A percentile compares a stretch with the other conserved stretches of the same genome.
Evolutionary conservation across 371 early-diverging fungal species (phyloP).

Genomic region (Rhizopus stolonifer): DNA sequence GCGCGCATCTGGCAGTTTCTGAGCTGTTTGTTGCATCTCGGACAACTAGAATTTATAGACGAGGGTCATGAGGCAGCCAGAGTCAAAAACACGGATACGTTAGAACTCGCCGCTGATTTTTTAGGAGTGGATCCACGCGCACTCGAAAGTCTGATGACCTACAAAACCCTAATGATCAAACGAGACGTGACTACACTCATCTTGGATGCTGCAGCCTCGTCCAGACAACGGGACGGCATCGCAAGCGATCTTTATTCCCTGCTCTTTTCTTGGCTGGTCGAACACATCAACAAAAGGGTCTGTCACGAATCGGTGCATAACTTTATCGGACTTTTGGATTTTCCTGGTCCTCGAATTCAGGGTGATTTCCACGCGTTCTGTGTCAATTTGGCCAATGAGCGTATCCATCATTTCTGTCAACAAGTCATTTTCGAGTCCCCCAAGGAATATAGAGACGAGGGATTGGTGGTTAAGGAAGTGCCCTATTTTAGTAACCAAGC

Average conservation of each 20-base stretch:
- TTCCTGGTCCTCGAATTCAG: conserved; percentile 35
- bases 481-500: conserved; percentile 53
- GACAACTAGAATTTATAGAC: conserved; percentile 78
- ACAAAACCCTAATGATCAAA: conserved; percentile 76
- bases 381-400: conserved; percentile 84
- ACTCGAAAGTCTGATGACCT: conserved; percentile 81
- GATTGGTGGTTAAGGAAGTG: conserved; percentile 49
- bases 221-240: conserved; percentile 75
- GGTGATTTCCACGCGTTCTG: conserved; percentile 53
- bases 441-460: conserved; percentile 55
- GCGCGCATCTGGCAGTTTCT: conserved; percentile 81
- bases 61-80: conserved; percentile 67
- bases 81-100: conserved; percentile 66
- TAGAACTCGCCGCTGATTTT: conserved; percentile 81
- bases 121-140: conserved; percentile 80
- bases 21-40: conserved; percentile 82
- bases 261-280: conserved; percentile 87
- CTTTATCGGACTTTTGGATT: conserved; percentile 76
- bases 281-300: conserved; percentile 85
- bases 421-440: conserved; percentile 67
- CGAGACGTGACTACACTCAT: conserved; percentile 86
- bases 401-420: conserved; percentile 68
- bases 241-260: conserved; percentile 79
- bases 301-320: conserved; percentile 60
- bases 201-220: conserved; percentile 72